A percentile compares a stretch with the other conserved stretches of the same genome.
These are phyloP conservation scores for Pyrenopolyporus hunteri DNA, from an alignment of 495 filamentous ascomycete genomes.

Conservation along the genomic window DNA sequence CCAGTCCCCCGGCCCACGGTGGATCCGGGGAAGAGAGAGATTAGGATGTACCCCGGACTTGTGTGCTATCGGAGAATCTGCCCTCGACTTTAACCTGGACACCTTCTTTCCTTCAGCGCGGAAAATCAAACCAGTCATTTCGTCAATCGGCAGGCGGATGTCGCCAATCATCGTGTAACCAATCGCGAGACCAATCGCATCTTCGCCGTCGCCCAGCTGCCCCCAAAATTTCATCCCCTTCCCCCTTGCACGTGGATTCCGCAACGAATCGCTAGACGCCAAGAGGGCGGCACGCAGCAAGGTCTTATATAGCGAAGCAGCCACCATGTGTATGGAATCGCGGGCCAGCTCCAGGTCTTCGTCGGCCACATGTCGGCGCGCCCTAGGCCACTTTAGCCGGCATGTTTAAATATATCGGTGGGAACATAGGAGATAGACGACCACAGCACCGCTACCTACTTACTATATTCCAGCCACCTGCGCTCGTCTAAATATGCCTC, in stretches of 20 bases:
- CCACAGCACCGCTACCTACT: neutral
- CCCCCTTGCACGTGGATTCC: conserved; percentile 24
- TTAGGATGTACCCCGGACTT: conserved; percentile 22
- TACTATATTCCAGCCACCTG: neutral
- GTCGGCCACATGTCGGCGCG: conserved; percentile 36
- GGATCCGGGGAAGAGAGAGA: neutral
- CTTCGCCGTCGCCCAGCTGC: conserved; percentile 13
- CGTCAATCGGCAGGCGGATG: conserved; percentile 38
- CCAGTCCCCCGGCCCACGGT: no score
- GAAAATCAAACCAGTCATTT: conserved; percentile 32
- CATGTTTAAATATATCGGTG: no score
- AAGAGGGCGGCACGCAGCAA: conserved; percentile 1
- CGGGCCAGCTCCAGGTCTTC: conserved; percentile 19
- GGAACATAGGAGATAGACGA: neutral
- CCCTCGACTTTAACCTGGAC: conserved; percentile 8
- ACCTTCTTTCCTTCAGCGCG: conserved; percentile 8
- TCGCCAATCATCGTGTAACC: conserved; percentile 39
- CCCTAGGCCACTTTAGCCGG: conserved; percentile 30
- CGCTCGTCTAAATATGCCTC: neutral
- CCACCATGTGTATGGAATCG: conserved; percentile 25
- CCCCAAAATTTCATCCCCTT: neutral
- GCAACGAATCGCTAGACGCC: conserved; percentile 17
- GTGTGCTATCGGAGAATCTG: neutral
- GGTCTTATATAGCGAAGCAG: conserved; percentile 7
- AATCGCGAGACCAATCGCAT: conserved; percentile 4